phyloP scores from a whole-genome alignment of 305 asterid genomes.

The Striga hermonthica region DNA sequence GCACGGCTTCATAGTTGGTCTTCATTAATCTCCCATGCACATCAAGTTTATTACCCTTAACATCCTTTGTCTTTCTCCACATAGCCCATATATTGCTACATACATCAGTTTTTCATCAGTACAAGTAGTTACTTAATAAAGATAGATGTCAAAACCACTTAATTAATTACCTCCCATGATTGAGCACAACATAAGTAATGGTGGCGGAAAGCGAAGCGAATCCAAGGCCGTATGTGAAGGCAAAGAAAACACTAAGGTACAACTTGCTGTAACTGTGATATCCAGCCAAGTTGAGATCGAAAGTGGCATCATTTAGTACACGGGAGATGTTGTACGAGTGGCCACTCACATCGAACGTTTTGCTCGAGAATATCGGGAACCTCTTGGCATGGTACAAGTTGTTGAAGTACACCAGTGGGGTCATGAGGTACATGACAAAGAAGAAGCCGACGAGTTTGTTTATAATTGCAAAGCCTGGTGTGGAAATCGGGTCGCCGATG shows the following conservation, averaged over 20 bases:
- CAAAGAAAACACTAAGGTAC: slow-evolving; percentile 47
- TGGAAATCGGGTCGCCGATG: slow-evolving; percentile 49
- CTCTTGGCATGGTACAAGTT: slow-evolving; percentile 47
- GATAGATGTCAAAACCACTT: neutral
- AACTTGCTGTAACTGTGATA: slow-evolving; percentile 55
- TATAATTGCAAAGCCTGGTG: slow-evolving; percentile 53
- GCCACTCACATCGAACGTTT: slow-evolving; percentile 45
- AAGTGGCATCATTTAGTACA: slow-evolving; percentile 37
- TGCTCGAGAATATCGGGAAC: slow-evolving; percentile 54
- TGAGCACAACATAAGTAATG: slow-evolving; percentile 50
- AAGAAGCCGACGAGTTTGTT: slow-evolving; percentile 45
- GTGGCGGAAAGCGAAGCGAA: slow-evolving; percentile 62
- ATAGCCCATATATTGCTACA: slow-evolving; percentile 45
- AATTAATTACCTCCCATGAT: slow-evolving; percentile 49
- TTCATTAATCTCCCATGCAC: slow-evolving; percentile 65
- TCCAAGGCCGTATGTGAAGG: slow-evolving; percentile 57
- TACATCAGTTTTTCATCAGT: neutral
- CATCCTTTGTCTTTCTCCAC: slow-evolving; percentile 37
- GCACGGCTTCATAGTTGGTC: slow-evolving; percentile 52
- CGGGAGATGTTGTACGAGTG: slow-evolving; percentile 39
- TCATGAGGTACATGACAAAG: slow-evolving; percentile 46
- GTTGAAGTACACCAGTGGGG: slow-evolving; percentile 47
- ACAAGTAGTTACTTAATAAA: too few relatives aligned
- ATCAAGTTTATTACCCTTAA: slow-evolving; percentile 32
- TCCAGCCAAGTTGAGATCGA: slow-evolving; percentile 36